A percentile compares a stretch with the other conserved stretches of the same genome.
Conservation (phyloP, 495 filamentous ascomycete genomes). For the Aspergillus leporis region DNA sequence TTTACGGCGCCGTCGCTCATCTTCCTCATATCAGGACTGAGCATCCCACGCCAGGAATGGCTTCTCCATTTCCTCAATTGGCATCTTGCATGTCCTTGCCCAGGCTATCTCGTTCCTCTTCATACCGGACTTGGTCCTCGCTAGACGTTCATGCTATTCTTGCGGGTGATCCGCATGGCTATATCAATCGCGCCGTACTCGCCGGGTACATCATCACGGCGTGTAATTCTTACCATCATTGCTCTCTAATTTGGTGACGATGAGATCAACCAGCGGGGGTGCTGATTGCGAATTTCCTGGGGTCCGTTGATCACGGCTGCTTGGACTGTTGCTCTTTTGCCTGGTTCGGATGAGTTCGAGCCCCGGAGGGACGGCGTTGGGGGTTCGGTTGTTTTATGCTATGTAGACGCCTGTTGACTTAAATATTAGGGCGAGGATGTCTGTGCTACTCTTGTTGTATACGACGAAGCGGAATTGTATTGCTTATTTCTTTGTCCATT, state of each 20-base stretch:
- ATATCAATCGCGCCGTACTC: slow-evolving; percentile 50
- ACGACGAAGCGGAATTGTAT: slow-evolving; percentile 58
- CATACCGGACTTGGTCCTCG: slow-evolving; percentile 47
- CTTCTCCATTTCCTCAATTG: slow-evolving; percentile 51
- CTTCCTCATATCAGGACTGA: slow-evolving; percentile 56
- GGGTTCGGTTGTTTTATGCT: slow-evolving; percentile 52
- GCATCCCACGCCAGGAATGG: slow-evolving; percentile 53
- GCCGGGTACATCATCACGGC: slow-evolving; percentile 54
- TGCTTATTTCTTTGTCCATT: slow-evolving; percentile 55
- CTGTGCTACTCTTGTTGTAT: slow-evolving; percentile 55
- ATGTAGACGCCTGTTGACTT: slow-evolving; percentile 55
- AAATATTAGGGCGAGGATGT: slow-evolving; percentile 50
- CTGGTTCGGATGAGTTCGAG: slow-evolving; percentile 43
- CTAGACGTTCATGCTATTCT: slow-evolving; percentile 49
- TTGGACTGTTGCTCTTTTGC: slow-evolving; percentile 52
- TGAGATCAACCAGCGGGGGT: slow-evolving; percentile 53
- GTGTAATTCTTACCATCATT: slow-evolving; percentile 60
- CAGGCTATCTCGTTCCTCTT: slow-evolving; percentile 53
- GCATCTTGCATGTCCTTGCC: slow-evolving; percentile 53
- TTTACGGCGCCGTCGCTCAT: slow-evolving; percentile 57
- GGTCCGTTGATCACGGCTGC: slow-evolving; percentile 53
- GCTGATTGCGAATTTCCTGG: slow-evolving; percentile 53
- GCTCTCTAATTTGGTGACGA: slow-evolving; percentile 62
- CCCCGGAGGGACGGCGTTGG: slow-evolving; percentile 48
- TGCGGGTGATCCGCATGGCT: slow-evolving; percentile 39